These are phyloP conservation scores for Pythium phragmiticola DNA, from an alignment of 352 stramenopile species.

Conservation along the genomic window DNA sequence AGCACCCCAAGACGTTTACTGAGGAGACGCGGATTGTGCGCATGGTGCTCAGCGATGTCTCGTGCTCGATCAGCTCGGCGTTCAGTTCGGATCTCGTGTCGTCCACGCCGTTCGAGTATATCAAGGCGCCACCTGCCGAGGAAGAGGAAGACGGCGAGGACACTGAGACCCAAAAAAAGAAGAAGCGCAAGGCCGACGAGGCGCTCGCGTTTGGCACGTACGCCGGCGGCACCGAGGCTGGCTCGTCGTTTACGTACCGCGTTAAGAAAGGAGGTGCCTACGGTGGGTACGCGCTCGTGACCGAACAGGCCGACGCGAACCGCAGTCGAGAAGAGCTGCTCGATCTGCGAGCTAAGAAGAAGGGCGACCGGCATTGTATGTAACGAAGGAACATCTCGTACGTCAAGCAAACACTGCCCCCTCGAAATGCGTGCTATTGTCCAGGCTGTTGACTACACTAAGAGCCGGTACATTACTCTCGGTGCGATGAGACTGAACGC, in stretches of 20 bases:
- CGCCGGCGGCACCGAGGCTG: slow-evolving; percentile 74
- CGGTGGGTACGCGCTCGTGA: slow-evolving; percentile 86
- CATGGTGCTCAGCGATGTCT: slow-evolving; percentile 90
- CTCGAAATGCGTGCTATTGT: too few relatives aligned
- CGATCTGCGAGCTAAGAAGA: slow-evolving; percentile 85
- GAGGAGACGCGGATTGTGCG: slow-evolving; percentile 90
- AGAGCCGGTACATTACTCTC: too few relatives aligned
- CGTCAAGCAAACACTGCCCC: too few relatives aligned
- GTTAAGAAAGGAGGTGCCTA: slow-evolving; percentile 85
- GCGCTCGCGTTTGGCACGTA: slow-evolving; percentile 85
- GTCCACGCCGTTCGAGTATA: slow-evolving; percentile 87
- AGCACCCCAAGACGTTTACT: slow-evolving; percentile 80
- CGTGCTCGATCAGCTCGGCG: slow-evolving; percentile 76
- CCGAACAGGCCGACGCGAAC: slow-evolving; percentile 61
- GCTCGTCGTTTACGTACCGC: slow-evolving; percentile 67
- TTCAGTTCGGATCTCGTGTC: slow-evolving; percentile 90
- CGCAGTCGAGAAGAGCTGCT: slow-evolving; percentile 85
- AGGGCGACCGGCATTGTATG: slow-evolving; percentile 86
- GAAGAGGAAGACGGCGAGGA: slow-evolving; percentile 46
- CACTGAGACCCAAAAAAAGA: slow-evolving; percentile 46
- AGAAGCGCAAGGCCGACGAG: slow-evolving; percentile 57
- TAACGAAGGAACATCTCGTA: slow-evolving; percentile 21
- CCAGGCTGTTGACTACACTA: too few relatives aligned
- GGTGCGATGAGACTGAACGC: too few relatives aligned
- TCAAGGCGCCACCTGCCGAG: slow-evolving; percentile 76